Percentiles rank a stretch among this genome's conserved stretches.
Evolutionary conservation across 2,329 filamentous ascomycete genomes (phyloP).

Genomic region (Pyricularia grisea): DNA sequence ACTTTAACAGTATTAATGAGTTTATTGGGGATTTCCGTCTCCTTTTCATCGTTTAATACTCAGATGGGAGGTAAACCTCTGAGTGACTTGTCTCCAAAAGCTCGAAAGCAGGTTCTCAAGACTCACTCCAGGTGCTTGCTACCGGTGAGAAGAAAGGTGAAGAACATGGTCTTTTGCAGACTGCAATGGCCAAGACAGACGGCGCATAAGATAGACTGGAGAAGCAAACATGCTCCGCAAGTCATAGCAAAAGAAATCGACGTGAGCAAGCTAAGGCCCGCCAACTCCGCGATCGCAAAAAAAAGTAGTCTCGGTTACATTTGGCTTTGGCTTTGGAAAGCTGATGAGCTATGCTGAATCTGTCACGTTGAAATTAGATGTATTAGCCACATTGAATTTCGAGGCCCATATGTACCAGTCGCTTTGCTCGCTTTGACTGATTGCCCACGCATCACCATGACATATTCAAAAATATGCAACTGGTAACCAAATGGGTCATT

Average conservation of each 20-base stretch:
- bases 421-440: background rate
- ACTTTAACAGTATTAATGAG: background rate
- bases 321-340: background rate
- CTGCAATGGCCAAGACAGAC: background rate
- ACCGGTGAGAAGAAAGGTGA: background rate
- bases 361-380: background rate
- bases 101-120: background rate
- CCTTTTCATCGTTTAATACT: background rate
- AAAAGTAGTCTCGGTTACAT: background rate
- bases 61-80: background rate
- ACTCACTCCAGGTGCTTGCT: background rate
- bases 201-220: background rate
- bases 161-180: background rate
- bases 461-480: background rate
- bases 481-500: background rate
- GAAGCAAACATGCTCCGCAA: background rate
- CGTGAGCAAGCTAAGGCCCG: background rate
- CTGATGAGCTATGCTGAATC: background rate
- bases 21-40: background rate
- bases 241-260: background rate
- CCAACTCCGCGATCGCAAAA: too few relatives aligned
- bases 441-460: background rate
- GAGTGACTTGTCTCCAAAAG: background rate
- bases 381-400: background rate
- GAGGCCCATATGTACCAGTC: background rate